These are phyloP conservation scores for Blastomyces percursus DNA, from an alignment of 2,329 filamentous ascomycete genomes.

Conservation along the genomic window DNA sequence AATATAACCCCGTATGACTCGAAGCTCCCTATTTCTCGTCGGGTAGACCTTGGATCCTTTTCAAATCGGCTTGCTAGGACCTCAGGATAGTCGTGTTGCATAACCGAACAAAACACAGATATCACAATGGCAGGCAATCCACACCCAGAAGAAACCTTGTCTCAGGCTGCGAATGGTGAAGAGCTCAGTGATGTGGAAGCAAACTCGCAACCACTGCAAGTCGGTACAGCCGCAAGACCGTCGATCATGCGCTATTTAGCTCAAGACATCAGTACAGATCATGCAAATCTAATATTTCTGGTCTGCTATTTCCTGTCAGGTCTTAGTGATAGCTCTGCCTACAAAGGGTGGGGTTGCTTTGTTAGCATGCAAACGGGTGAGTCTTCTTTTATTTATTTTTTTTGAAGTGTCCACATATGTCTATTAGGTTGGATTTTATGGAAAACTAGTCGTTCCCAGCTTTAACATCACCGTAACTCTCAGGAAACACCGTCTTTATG, in stretches of 20 bases:
- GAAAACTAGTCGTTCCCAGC: not conserved
- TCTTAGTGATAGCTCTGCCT: conserved; percentile 36
- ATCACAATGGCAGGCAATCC: not conserved
- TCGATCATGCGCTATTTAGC: conserved; percentile 4
- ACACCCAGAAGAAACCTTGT: not conserved
- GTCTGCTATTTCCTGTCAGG: conserved; percentile 34
- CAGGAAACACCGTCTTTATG: conserved; percentile 39
- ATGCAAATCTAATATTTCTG: conserved; percentile 29
- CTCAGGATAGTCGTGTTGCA: not conserved
- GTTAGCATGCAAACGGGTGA: conserved; percentile 39
- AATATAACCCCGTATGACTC: not conserved
- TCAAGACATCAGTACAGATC: conserved; percentile 18
- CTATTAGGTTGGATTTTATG: not conserved
- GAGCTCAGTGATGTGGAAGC: conserved; percentile 3
- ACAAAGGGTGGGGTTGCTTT: conserved; percentile 39
- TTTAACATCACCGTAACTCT: not conserved
- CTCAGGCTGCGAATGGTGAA: not conserved
- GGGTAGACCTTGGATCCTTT: not conserved
- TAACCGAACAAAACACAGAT: not conserved
- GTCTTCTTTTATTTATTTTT: not conserved
- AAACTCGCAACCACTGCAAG: not conserved
- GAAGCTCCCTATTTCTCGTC: not conserved
- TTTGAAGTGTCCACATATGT: not conserved
- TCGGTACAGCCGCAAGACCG: not conserved
- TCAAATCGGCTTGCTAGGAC: not conserved